Percentiles rank a stretch among this genome's conserved stretches.
Evolutionary conservation across 176 grass and related monocot species (phyloP).

Genomic region (Aegilops sharonensis): DNA sequence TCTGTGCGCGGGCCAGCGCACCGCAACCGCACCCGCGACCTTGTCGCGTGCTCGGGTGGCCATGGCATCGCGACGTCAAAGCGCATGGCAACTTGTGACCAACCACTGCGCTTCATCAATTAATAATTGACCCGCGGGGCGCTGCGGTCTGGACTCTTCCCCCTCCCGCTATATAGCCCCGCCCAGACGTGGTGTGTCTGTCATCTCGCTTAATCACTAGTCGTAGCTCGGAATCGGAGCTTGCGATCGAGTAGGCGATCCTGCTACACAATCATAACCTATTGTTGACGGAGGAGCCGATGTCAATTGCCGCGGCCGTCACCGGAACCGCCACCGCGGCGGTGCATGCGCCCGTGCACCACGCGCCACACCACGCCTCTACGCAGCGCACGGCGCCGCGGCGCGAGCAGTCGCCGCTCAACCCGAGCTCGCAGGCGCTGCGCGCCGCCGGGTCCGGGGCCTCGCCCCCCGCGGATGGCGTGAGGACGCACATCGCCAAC

Average conservation of each 20-base stretch:
- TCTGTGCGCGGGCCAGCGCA: not conserved
- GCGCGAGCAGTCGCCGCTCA: conserved; percentile 49
- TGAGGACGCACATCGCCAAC: conserved; percentile 58
- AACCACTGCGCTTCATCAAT: not conserved
- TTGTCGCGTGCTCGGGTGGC: conserved; percentile 10
- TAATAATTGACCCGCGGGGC: not conserved
- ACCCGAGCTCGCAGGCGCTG: conserved; percentile 42
- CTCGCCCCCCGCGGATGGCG: not conserved
- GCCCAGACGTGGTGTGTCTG: not conserved
- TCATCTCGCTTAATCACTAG: not conserved
- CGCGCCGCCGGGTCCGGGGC: not conserved
- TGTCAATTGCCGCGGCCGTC: conserved; percentile 44
- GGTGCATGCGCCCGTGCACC: not conserved
- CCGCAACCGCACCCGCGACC: not conserved
- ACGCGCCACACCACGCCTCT: conserved; percentile 32
- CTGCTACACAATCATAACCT: not conserved
- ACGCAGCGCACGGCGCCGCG: not conserved
- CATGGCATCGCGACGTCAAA: conserved; percentile 36
- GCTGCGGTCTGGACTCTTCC: not conserved
- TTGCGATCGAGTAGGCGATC: not conserved
- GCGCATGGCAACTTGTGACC: not conserved
- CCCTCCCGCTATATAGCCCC: conserved; percentile 8
- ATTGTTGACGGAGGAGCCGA: not conserved
- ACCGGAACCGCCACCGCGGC: conserved; percentile 32
- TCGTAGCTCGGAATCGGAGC: not conserved